phyloP scores from a whole-genome alignment of 345 rosid genomes.

The Salix caprea region DNA sequence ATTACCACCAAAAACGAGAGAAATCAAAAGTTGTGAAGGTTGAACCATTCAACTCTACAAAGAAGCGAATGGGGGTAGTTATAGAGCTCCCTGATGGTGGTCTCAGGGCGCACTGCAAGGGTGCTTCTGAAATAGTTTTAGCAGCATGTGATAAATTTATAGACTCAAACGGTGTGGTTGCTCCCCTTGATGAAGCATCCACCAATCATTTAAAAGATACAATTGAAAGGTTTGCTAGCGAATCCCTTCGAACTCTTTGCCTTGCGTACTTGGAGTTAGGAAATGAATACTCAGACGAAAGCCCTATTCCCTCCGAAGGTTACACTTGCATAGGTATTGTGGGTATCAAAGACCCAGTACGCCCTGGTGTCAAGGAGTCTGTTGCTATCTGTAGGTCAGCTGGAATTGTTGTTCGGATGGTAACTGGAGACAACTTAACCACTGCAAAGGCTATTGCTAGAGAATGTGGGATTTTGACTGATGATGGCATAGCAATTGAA shows the following conservation, averaged over 20 bases:
- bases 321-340: slow-evolving; percentile 33
- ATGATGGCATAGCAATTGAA: slow-evolving; percentile 29
- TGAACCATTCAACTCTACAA: slow-evolving; percentile 87
- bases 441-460: slow-evolving; percentile 37
- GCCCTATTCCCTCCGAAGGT: slow-evolving; percentile 41
- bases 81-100: slow-evolving; percentile 66
- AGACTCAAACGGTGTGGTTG: slow-evolving; percentile 61
- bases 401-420: slow-evolving; percentile 31
- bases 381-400: slow-evolving; percentile 34
- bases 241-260: slow-evolving; percentile 94
- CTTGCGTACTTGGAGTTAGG: slow-evolving; percentile 70
- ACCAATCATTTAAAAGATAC: slow-evolving; percentile 38
- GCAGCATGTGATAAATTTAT: slow-evolving; percentile 71
- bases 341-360: slow-evolving; percentile 36
- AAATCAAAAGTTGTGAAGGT: slow-evolving; percentile 59
- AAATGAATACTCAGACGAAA: slow-evolving; percentile 46
- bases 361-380: slow-evolving; percentile 34
- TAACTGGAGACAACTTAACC: slow-evolving; percentile 31
- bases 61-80: slow-evolving; percentile 83
- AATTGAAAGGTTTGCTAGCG: slow-evolving; percentile 76
- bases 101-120: slow-evolving; percentile 65
- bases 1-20: slow-evolving; percentile 52
- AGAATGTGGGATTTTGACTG: slow-evolving; percentile 34
- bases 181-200: slow-evolving; percentile 58
- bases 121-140: slow-evolving; percentile 83